Evolutionary conservation across 2,329 filamentous ascomycete species (phyloP).

Genomic region (Penicillium sp.): DNA sequence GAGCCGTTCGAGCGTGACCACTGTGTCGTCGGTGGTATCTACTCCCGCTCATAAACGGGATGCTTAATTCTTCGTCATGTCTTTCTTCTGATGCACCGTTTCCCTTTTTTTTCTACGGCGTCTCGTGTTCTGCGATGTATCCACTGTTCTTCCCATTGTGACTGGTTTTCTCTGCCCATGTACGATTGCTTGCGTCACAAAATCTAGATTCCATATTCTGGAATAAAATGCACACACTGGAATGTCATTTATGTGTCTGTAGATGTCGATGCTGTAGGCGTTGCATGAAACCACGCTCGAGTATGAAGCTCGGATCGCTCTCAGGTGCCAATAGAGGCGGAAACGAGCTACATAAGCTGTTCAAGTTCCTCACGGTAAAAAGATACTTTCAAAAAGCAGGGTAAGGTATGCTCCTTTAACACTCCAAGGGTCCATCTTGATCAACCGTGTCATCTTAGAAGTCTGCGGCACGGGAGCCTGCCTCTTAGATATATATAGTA

Average conservation of each 20-base stretch:
- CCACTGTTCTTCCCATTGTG: conserved; percentile 31
- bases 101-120: conserved; percentile 37
- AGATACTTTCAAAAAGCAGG: no score
- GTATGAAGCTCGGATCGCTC: no score
- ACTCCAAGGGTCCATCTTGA: no score
- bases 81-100: conserved; percentile 21
- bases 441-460: no score
- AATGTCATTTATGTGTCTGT: conserved; percentile 11
- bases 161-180: conserved; percentile 35
- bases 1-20: conserved; percentile 68
- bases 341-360: no score
- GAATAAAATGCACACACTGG: conserved; percentile 27
- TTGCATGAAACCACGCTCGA: no score
- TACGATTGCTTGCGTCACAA: conserved; percentile 36
- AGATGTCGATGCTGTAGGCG: background rate
- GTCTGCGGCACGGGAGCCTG: no score
- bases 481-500: background rate
- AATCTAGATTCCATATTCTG: conserved; percentile 27
- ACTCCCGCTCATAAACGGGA: conserved; percentile 48
- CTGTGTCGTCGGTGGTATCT: conserved; percentile 65
- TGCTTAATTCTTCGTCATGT: conserved; percentile 34
- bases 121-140: conserved; percentile 42
- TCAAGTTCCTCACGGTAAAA: no score
- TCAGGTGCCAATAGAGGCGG: no score
- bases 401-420: no score